phyloP scores from a whole-genome alignment of 768 basidiomycete species.

The Udeniomyces megalosporus region DNA sequence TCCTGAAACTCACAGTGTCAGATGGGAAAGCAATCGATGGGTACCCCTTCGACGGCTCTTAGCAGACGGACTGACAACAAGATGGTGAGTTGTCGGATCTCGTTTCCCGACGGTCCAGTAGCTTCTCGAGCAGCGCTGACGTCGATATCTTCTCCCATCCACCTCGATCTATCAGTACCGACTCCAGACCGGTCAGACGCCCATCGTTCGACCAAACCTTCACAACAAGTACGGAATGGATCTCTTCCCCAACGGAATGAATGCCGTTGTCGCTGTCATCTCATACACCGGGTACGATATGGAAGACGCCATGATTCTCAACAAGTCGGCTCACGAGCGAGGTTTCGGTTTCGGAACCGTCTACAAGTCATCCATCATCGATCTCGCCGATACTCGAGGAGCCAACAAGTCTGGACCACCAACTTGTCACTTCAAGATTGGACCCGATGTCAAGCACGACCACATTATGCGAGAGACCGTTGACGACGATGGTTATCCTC shows the following conservation, averaged over 20 bases:
- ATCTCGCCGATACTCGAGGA: slow-evolving; percentile 65
- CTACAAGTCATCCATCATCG: slow-evolving; percentile 84
- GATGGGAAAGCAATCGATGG: slow-evolving; percentile 99
- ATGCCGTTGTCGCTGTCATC: slow-evolving; percentile 97
- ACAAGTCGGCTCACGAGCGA: slow-evolving; percentile 95
- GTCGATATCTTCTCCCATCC: neutral
- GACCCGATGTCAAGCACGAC: slow-evolving; percentile 44
- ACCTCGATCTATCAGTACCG: slow-evolving; percentile 49
- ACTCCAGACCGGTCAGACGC: slow-evolving; percentile 85
- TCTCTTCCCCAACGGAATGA: slow-evolving; percentile 92
- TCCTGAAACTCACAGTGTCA: slow-evolving; percentile 28
- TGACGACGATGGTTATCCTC: slow-evolving; percentile 71
- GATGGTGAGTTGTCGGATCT: slow-evolving; percentile 32
- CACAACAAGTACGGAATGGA: slow-evolving; percentile 97
- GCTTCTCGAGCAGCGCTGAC: neutral
- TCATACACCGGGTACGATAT: slow-evolving; percentile 99
- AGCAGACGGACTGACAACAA: slow-evolving; percentile 94
- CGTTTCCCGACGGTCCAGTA: neutral
- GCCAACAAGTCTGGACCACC: slow-evolving; percentile 43
- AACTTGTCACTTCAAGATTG: slow-evolving; percentile 78
- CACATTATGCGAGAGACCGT: slow-evolving; percentile 40
- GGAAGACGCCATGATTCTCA: slow-evolving; percentile 99
- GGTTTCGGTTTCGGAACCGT: slow-evolving; percentile 94
- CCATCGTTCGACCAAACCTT: slow-evolving; percentile 76
- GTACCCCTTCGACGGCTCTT: slow-evolving; percentile 83